Conservation (phyloP, 179 eudicot genomes). For the Sideroxylon spinosum region DNA sequence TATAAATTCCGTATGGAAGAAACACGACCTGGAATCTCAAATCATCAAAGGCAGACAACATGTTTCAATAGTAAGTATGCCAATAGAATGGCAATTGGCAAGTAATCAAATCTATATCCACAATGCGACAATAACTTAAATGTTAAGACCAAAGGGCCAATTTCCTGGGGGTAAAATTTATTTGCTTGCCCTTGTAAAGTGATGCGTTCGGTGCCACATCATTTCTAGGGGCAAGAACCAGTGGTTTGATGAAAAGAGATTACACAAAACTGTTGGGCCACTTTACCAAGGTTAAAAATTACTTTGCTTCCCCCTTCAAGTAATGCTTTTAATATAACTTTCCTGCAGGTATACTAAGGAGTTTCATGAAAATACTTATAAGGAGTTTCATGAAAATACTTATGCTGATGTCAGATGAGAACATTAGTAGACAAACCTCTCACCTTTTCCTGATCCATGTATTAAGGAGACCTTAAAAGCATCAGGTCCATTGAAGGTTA, state of each 20-base stretch:
- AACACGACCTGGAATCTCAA: background rate
- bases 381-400: background rate
- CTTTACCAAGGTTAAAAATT: background rate
- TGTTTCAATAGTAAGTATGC: background rate
- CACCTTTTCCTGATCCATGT: background rate
- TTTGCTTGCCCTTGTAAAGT: background rate
- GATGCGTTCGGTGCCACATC: background rate
- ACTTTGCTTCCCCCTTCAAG: background rate
- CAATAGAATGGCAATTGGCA: background rate
- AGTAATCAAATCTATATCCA: background rate
- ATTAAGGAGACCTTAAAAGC: conserved; percentile 2
- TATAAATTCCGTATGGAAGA: background rate
- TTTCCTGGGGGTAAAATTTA: background rate
- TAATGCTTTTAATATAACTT: background rate
- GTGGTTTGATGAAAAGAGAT: background rate
- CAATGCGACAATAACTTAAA: background rate
- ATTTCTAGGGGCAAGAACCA: background rate
- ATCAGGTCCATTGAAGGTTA: background rate
- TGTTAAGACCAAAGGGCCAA: background rate
- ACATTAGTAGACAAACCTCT: background rate
- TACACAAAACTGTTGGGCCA: background rate
- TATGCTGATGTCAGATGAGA: background rate
- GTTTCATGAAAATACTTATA: background rate
- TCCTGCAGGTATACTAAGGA: background rate
- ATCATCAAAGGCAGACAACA: background rate